phyloP scores from a whole-genome alignment of 345 rosid genomes.

The Diplotaxis tenuifolia region DNA sequence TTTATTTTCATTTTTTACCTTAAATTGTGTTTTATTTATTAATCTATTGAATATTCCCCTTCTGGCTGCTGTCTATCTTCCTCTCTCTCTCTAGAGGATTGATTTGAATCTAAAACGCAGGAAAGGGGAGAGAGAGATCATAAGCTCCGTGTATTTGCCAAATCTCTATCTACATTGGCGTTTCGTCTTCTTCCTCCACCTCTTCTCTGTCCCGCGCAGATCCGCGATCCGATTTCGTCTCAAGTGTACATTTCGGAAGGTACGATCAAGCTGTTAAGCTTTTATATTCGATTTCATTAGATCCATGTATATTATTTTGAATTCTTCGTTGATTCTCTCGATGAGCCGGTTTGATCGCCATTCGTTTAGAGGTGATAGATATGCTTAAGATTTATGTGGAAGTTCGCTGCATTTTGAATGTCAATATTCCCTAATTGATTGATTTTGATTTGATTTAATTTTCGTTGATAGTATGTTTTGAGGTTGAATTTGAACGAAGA shows the following conservation, averaged over 20 bases:
- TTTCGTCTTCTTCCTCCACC: not conserved
- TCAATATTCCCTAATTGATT: not conserved
- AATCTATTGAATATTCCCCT: conserved; percentile 27
- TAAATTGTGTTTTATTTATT: not conserved
- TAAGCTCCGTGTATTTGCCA: not conserved
- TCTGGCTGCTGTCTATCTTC: conserved; percentile 24
- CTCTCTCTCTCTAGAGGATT: not conserved
- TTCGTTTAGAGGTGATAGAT: not conserved
- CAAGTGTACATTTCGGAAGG: conserved; percentile 31
- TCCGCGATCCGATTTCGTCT: conserved; percentile 35
- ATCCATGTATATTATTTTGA: conserved; percentile 11
- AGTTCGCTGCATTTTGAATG: not conserved
- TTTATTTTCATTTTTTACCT: not conserved
- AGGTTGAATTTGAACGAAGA: not conserved
- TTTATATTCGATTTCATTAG: conserved; percentile 2
- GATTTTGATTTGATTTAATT: not conserved
- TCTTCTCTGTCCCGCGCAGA: conserved; percentile 9
- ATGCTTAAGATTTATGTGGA: conserved; percentile 1
- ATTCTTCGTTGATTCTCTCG: conserved; percentile 14
- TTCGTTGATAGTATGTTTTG: too few species aligned
- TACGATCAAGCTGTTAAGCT: conserved; percentile 18
- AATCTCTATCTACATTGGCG: conserved; percentile 16
- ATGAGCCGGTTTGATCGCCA: not conserved
- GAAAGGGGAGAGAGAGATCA: not conserved
- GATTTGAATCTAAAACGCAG: not conserved